Evolutionary conservation across 257 asterid species (phyloP), one percentile per base, ranked within the genome.

Genomic region (Solanum dulcamara): DNA sequence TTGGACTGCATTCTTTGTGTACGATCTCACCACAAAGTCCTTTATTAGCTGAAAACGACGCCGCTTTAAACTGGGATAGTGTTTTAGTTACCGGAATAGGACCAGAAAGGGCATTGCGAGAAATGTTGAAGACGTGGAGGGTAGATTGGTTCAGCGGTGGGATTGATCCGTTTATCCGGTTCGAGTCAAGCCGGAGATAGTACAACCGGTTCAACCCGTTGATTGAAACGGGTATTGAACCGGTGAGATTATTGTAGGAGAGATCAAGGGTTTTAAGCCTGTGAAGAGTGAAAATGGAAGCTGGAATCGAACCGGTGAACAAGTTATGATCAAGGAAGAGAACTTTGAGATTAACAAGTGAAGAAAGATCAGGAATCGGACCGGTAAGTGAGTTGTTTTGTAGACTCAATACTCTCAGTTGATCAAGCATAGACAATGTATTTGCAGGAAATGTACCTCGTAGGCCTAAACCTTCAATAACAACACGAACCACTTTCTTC

Each of bases 331-430:
- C 86, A 15, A 96, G 93, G 8, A 94, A 93, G 3, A 96, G 93
- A 3, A 74, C 90, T 81, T 96, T 96, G 28, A 96, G 91, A 85
- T 93, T 93, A 64, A 84, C 0, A 38, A 96, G 83, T 60, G 88
- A 79, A 80, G 99, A 93, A 1, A 96, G 88, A 59, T 94, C 95
- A 3, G 99, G 99, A 84, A 94, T 85, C 0, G 97, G 92, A 6
- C 99, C 99, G 79, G 94, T 88, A 85, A 96, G 93, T 5, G 98
- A 93, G 93, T 92, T 93, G 90, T 93, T 93, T 77, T 88, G 98
- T 4, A 96, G 92, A 67, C 96, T 93, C 30, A 94, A 89, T 2
- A 93, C 96, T 67, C 98, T 91, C 40, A 96, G 92, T 90, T 94
- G 89, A 51, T 86, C 84, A 86, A 96, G 94, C 5, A 32, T 90